Conservation (phyloP, 139 green algal genomes). For the Chlorella sp. region DNA sequence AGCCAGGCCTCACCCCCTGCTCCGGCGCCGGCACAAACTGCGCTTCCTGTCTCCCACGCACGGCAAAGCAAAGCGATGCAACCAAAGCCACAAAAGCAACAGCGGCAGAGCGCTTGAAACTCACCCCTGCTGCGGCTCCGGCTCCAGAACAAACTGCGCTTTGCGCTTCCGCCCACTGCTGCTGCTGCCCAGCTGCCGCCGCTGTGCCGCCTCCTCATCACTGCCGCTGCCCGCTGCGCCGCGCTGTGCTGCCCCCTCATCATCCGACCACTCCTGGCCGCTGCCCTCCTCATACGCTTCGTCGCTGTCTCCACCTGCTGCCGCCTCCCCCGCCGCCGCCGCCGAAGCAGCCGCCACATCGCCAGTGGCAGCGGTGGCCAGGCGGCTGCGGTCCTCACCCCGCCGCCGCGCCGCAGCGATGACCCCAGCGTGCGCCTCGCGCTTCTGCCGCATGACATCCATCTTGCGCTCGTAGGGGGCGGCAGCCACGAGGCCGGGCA, state of each 20-base stretch:
- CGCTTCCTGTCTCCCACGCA: too few species aligned
- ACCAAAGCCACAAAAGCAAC: not conserved
- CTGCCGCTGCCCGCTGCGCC: not conserved
- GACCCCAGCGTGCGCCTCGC: constrained; percentile 30
- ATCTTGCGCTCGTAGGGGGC: constrained; percentile 42
- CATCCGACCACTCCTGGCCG: not conserved
- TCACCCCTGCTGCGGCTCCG: constrained; percentile 33
- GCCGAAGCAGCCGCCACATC: not conserved
- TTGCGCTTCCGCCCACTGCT: not conserved
- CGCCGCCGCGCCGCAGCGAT: not conserved
- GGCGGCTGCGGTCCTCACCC: not conserved
- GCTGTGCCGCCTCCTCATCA: constrained; percentile 24
- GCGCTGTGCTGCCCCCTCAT: not conserved
- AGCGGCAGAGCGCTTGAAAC: not conserved
- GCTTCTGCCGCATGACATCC: constrained; percentile 81
- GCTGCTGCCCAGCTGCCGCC: constrained; percentile 12
- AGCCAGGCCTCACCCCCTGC: too few species aligned
- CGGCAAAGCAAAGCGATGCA: too few species aligned
- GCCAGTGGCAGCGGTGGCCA: not conserved
- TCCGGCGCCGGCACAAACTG: too few species aligned
- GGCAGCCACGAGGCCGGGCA: constrained; percentile 49
- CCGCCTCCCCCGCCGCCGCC: not conserved
- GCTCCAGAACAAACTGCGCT: constrained; percentile 28
- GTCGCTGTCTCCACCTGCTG: constrained; percentile 19
- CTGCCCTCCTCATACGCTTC: constrained; percentile 5